phyloP scores from a whole-genome alignment of 1,139 yeast genomes.

The Nematodospora anomalae region DNA sequence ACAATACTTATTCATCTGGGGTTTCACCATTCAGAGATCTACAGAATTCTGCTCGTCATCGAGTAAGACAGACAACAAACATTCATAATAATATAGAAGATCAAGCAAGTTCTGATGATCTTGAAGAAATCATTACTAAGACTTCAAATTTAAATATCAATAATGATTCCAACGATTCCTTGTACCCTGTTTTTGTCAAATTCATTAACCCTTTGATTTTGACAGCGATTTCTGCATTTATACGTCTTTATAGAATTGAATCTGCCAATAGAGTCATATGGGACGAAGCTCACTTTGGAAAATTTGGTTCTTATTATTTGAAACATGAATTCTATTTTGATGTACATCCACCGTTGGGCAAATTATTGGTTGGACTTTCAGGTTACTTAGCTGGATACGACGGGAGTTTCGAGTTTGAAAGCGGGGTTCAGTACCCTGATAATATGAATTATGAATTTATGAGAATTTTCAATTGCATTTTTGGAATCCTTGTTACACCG shows the following conservation, averaged over 20 bases:
- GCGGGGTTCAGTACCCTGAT: constrained; percentile 58
- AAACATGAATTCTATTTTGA: constrained; percentile 70
- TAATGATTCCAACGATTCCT: constrained; percentile 3
- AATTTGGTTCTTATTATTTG: constrained; percentile 63
- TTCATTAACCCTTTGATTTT: constrained; percentile 35
- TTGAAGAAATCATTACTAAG: constrained; percentile 28
- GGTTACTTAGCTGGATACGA: constrained; percentile 70
- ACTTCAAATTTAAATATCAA: constrained; percentile 25
- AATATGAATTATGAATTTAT: constrained; percentile 54
- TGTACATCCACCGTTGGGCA: constrained; percentile 80
- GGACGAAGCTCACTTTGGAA: constrained; percentile 94
- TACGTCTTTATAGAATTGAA: constrained; percentile 70
- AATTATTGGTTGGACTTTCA: constrained; percentile 64
- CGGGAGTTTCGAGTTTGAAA: constrained; percentile 64
- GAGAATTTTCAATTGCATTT: constrained; percentile 66
- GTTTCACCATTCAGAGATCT: constrained; percentile 1
- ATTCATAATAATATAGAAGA: not conserved
- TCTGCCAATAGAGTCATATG: constrained; percentile 71
- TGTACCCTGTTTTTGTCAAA: constrained; percentile 17
- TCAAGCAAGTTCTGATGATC: constrained; percentile 14
- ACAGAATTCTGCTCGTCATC: not conserved
- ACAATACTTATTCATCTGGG: constrained; percentile 3
- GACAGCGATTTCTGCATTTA: constrained; percentile 61
- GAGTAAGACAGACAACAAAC: not conserved
- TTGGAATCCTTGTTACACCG: constrained; percentile 64